Base-by-base conservation (phyloP, 495 filamentous ascomycete genomes). In the Penicillium cataractarum region DNA sequence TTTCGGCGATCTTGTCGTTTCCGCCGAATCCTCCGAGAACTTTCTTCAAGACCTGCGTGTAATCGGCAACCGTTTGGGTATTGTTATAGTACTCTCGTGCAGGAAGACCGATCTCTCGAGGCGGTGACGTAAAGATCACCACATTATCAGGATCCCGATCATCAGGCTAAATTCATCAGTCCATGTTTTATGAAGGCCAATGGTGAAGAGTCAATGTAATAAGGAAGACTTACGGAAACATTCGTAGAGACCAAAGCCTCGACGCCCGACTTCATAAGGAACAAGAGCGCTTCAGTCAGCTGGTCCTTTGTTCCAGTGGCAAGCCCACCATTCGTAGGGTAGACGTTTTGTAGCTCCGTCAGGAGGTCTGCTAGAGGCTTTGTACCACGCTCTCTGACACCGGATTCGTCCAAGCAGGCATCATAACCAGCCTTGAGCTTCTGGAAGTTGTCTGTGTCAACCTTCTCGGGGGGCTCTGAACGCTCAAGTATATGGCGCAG, bases 101-200 rank as follows among this genome's bases (percentile, higher is more conserved):
- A 22, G 87, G 86, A 29, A 90, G 80, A 15, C 86, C 84, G 65
- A 87, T 84, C 49, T 72, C 65, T 0, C 72, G 69, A 44, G 84
- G 85, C 17, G 83, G 83, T 7, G 74, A 79, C 21, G 86, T 73
- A 59, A 83, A 77, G 19, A 89, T 78, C n/a, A 81, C 81, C 21
- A 87, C 81, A 54, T 81, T 82, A 68, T 88, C 85, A 29, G 88
- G 88, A 67, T 89, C 83, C 71, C 85, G 86, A 68, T 90, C 87
- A 71, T 85, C 83, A 44, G 83, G 74, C 82, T 83, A 46, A 2
- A 46, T 17, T 8, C 40, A 15, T 70, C 44, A 68, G 63, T 22
- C 15, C 15, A 29, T 33, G 10, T 19, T 35, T 29, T 7, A 33
- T 13, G 8, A 35, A 21, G 24, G 24, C 29, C 29, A 54, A 19